Conservation (phyloP, 1,284 basidiomycete species). For the Thelephora terrestris region DNA sequence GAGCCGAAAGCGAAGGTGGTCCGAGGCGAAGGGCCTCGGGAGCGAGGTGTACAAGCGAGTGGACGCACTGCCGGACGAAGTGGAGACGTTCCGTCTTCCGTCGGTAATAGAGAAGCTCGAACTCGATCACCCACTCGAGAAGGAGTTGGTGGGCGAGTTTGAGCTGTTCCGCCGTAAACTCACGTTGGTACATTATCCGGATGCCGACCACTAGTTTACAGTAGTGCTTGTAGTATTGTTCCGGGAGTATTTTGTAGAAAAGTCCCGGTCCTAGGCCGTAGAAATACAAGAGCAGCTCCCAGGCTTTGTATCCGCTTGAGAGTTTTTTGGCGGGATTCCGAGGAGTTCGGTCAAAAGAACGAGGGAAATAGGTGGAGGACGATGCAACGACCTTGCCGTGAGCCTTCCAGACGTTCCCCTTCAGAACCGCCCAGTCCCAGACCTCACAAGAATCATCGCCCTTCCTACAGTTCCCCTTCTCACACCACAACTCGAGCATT, state of each 20-base stretch:
- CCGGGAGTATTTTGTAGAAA: too few relatives aligned
- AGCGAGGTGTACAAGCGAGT: slow-evolving; percentile 12
- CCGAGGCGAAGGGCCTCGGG: slow-evolving; percentile 12
- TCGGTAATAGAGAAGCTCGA: slow-evolving; percentile 16
- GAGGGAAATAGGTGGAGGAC: slow-evolving; percentile 14
- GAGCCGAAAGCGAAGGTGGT: slow-evolving; percentile 15
- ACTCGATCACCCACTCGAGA: slow-evolving; percentile 10
- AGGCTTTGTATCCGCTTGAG: slow-evolving; percentile 22
- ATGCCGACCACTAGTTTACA: slow-evolving; percentile 11
- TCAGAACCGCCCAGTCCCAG: slow-evolving; percentile 29
- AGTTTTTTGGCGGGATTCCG: slow-evolving; percentile 22
- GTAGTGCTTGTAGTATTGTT: too few relatives aligned
- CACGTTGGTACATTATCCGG: slow-evolving; percentile 10
- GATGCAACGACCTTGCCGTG: slow-evolving; percentile 21
- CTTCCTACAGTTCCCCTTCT: too few relatives aligned
- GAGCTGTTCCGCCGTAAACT: slow-evolving; percentile 7
- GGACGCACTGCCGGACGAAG: slow-evolving; percentile 15
- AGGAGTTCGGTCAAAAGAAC: slow-evolving; percentile 20
- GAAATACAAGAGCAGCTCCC: slow-evolving; percentile 17
- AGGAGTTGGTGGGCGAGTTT: slow-evolving; percentile 2
- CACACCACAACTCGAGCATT: slow-evolving; percentile 15
- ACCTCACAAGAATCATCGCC: slow-evolving; percentile 4
- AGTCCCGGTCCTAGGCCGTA: too few relatives aligned
- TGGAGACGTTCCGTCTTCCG: too few relatives aligned
- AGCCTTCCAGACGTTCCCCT: slow-evolving; percentile 20